These are phyloP conservation scores for Cantharellus anzutake DNA, from an alignment of 768 basidiomycete genomes.

Conservation along the genomic window DNA sequence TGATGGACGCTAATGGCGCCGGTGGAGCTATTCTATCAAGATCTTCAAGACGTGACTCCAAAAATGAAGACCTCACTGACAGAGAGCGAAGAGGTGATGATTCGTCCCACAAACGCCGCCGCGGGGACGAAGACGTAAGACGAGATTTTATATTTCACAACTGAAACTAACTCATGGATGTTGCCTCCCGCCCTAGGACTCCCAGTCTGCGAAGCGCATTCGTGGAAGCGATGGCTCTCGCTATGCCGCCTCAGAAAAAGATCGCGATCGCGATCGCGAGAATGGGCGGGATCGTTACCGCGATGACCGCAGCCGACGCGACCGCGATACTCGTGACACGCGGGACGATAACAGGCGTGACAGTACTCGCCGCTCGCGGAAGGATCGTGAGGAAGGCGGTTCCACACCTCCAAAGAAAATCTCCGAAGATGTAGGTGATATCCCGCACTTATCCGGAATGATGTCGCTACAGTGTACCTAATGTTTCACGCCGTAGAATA, in stretches of 20 bases:
- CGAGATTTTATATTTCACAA: neutral
- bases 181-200: neutral
- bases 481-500: too few species aligned
- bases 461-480: too few species aligned
- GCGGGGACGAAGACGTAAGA: constrained; percentile 7
- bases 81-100: neutral
- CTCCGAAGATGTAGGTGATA: too few species aligned
- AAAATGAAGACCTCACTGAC: constrained; percentile 3
- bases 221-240: constrained; percentile 2
- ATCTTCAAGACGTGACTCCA: neutral
- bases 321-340: neutral
- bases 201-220: constrained; percentile 2
- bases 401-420: neutral
- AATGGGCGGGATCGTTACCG: neutral
- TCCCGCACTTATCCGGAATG: too few species aligned
- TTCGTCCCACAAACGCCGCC: constrained; percentile 7
- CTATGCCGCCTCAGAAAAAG: neutral
- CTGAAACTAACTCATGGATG: neutral
- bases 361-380: neutral
- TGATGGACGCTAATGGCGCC: constrained; percentile 1
- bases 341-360: constrained; percentile 1
- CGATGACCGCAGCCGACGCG: neutral
- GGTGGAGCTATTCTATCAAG: constrained; percentile 1
- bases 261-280: constrained; percentile 2
- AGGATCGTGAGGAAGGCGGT: neutral